Percentiles rank a stretch among this genome's conserved stretches.
Evolutionary conservation across 805 yeast genomes (phyloP).

Genomic region (Candida sithepensis): DNA sequence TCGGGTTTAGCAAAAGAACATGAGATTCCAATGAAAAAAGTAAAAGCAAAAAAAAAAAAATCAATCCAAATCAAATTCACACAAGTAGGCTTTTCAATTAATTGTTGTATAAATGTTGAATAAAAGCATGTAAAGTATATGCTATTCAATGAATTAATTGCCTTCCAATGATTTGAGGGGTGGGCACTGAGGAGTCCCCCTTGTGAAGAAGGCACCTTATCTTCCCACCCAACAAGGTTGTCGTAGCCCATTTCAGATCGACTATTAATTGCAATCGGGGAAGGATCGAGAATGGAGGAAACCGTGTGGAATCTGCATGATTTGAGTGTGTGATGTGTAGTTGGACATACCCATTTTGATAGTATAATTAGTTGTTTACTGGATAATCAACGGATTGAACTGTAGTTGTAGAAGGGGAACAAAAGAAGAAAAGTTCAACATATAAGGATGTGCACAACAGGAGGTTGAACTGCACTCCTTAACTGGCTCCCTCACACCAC

Average conservation of each 20-base stretch:
- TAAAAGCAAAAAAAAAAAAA: background rate
- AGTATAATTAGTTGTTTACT: conserved; percentile 7
- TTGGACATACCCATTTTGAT: conserved; percentile 22
- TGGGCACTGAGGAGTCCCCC: no score
- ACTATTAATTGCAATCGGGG: background rate
- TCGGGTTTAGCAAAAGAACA: no score
- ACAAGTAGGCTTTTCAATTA: no score
- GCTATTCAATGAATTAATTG: background rate
- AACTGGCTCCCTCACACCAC: no score
- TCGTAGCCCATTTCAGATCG: background rate
- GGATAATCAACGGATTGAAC: conserved; percentile 9
- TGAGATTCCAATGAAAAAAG: background rate
- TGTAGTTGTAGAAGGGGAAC: background rate
- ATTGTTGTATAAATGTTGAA: no score
- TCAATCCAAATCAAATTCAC: no score
- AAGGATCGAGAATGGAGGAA: background rate
- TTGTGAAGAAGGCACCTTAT: background rate
- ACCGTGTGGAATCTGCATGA: background rate
- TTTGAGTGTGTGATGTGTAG: background rate
- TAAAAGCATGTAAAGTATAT: no score
- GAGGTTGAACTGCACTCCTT: background rate
- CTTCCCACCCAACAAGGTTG: background rate
- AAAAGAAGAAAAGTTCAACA: background rate
- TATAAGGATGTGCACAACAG: background rate
- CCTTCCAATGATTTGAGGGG: background rate